Conservation (phyloP, 1,139 yeast species). For the Geotrichum aggregatum region DNA sequence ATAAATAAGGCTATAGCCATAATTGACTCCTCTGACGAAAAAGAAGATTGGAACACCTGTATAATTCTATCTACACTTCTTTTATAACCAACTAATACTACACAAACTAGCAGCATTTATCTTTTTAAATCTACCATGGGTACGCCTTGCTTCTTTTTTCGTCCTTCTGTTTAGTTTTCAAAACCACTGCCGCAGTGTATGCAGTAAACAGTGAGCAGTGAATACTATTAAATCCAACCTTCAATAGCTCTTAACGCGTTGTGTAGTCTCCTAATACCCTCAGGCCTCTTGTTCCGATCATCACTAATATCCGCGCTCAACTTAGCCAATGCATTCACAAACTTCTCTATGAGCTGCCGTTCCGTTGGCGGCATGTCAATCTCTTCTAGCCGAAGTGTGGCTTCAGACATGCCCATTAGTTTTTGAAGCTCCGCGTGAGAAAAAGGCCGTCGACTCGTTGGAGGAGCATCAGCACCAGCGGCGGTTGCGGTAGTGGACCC, state of each 20-base stretch:
- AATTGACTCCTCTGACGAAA: no score
- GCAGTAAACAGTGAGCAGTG: no score
- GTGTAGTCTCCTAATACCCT: constrained; percentile 74
- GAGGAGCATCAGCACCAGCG: background rate
- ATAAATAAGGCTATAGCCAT: no score
- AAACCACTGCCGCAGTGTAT: no score
- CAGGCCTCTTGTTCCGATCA: constrained; percentile 73
- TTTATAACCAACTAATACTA: no score
- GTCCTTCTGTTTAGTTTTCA: no score
- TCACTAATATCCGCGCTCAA: constrained; percentile 85
- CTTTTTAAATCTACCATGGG: no score
- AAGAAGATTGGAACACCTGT: no score
- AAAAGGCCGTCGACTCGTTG: constrained; percentile 23
- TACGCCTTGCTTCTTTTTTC: no score
- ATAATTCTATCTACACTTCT: no score
- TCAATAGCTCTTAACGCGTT: constrained; percentile 80
- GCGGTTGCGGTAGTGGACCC: background rate
- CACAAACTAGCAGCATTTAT: no score
- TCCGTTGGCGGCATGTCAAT: constrained; percentile 73
- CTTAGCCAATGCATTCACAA: constrained; percentile 78
- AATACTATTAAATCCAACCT: constrained; percentile 64
- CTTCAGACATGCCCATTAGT: constrained; percentile 30
- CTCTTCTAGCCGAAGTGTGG: constrained; percentile 55
- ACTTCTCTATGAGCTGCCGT: constrained; percentile 73
- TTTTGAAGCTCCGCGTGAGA: constrained; percentile 31